Evolutionary conservation across 176 grass and related monocot species (phyloP).

Genomic region (Dendrocalamus sinicus): DNA sequence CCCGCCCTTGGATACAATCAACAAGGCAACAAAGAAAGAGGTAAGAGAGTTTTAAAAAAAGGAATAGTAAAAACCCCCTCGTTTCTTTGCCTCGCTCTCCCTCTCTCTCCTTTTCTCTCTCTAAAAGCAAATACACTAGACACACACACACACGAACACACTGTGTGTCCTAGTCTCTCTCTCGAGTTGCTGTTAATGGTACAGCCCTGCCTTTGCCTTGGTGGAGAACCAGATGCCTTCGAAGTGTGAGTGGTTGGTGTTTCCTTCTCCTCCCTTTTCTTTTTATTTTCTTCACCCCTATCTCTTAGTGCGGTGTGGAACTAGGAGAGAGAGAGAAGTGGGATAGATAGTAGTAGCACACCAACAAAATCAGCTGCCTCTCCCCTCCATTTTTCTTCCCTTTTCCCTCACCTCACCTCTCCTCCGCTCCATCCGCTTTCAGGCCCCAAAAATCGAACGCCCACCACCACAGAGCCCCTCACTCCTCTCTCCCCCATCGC

Average conservation of each 20-base stretch:
- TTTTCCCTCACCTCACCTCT: not conserved
- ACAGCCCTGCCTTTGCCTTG: constrained; percentile 69
- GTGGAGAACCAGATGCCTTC: constrained; percentile 94
- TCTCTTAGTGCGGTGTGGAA: constrained; percentile 30
- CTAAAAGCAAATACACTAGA: constrained; percentile 22
- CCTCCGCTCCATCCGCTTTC: not conserved
- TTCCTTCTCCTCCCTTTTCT: constrained; percentile 51
- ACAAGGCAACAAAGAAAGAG: constrained; percentile 5
- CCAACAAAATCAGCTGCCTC: constrained; percentile 35
- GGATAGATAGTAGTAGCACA: constrained; percentile 25
- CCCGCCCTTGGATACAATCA: not conserved
- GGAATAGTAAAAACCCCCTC: constrained; percentile 32
- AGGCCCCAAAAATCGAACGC: not conserved
- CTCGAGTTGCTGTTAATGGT: constrained; percentile 66
- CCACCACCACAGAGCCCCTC: constrained; percentile 12
- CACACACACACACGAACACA: not conserved
- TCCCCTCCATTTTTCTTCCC: constrained; percentile 16
- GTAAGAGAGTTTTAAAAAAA: not conserved
- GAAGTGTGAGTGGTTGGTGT: constrained; percentile 84
- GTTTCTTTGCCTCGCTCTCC: not conserved
- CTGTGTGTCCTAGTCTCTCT: constrained; percentile 49
- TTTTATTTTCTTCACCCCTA: constrained; percentile 41
- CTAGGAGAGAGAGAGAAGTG: constrained; percentile 24
- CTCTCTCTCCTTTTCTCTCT: constrained; percentile 27
- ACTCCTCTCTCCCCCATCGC: not conserved